phyloP scores from a whole-genome alignment of 805 yeast genomes.

The Nakazawaea peltata region DNA sequence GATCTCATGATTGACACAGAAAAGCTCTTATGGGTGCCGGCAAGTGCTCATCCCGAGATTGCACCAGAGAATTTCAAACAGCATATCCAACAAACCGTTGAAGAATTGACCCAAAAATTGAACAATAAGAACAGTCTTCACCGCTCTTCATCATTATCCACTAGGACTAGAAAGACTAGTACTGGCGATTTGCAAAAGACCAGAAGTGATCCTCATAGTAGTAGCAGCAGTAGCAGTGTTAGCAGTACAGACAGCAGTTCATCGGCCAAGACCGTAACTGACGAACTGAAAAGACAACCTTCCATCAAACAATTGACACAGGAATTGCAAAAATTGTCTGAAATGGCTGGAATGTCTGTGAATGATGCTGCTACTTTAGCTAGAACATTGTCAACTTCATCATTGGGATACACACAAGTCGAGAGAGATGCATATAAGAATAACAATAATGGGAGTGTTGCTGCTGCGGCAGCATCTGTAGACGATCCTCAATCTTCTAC shows the following conservation, averaged over 20 bases:
- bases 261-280: slow-evolving; percentile 8
- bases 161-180: background rate
- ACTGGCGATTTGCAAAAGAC: slow-evolving; percentile 6
- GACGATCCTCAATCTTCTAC: slow-evolving; percentile 10
- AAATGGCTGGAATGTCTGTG: slow-evolving; percentile 69
- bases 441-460: background rate
- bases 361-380: slow-evolving; percentile 81
- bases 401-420: slow-evolving; percentile 49
- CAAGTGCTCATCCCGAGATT: slow-evolving; percentile 87
- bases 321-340: slow-evolving; percentile 68
- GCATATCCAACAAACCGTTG: slow-evolving; percentile 55
- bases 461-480: too few species aligned
- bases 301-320: slow-evolving; percentile 64
- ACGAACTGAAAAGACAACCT: slow-evolving; percentile 32
- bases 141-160: slow-evolving; percentile 11
- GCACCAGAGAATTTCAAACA: slow-evolving; percentile 80
- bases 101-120: slow-evolving; percentile 36
- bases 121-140: slow-evolving; percentile 15
- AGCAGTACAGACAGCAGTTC: background rate
- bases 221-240: background rate
- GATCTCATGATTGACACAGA: slow-evolving; percentile 26
- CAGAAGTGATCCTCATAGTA: slow-evolving; percentile 7
- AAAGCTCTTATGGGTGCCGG: slow-evolving; percentile 88
- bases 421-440: slow-evolving; percentile 34
- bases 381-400: slow-evolving; percentile 64